Evolutionary conservation across 169 alveolate species (phyloP).

Genomic region (Cryptosporidium muris): DNA sequence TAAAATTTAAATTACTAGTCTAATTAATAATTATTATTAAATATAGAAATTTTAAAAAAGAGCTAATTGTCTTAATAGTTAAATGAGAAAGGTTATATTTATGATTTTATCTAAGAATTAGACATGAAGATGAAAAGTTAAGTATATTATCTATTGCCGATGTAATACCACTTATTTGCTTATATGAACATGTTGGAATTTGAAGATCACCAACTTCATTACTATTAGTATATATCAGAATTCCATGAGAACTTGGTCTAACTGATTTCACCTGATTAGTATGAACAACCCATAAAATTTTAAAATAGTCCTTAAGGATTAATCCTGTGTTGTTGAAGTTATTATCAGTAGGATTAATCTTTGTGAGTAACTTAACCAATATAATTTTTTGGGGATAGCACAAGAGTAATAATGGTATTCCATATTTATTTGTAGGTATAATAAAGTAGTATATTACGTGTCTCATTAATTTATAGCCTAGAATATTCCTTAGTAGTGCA

Average conservation of each 20-base stretch:
- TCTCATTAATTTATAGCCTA: slow-evolving; percentile 81
- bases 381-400: slow-evolving; percentile 72
- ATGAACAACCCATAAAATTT: slow-evolving; percentile 30
- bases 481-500: slow-evolving; percentile 82
- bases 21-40: not conserved
- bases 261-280: slow-evolving; percentile 21
- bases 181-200: slow-evolving; percentile 48
- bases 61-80: not conserved
- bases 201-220: not conserved
- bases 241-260: slow-evolving; percentile 64
- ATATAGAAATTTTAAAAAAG: not conserved
- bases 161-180: slow-evolving; percentile 16
- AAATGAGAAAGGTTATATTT: not conserved
- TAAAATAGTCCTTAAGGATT: not conserved
- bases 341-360: not conserved
- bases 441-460: slow-evolving; percentile 79
- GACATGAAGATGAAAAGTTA: slow-evolving; percentile 42
- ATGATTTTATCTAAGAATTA: slow-evolving; percentile 13
- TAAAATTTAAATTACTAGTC: not conserved
- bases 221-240: not conserved
- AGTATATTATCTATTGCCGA: slow-evolving; percentile 50
- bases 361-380: slow-evolving; percentile 25
- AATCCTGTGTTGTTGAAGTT: not conserved
- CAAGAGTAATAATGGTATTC: slow-evolving; percentile 73
- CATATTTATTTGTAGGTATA: slow-evolving; percentile 72